Conservation (phyloP, 306 rosid species). For the Lathyrus tuberosus region DNA sequence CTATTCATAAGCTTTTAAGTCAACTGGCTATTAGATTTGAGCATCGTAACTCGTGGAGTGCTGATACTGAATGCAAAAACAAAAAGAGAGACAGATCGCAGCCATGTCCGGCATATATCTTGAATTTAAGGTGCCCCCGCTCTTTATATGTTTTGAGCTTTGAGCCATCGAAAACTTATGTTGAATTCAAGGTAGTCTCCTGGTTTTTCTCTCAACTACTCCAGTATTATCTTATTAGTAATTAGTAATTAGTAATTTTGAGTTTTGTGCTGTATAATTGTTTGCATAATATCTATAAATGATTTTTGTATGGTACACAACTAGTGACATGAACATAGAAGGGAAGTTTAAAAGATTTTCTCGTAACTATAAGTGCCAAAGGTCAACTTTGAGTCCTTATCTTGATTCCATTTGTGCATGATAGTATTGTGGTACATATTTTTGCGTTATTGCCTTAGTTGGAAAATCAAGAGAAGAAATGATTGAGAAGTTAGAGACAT, state of each 20-base stretch:
- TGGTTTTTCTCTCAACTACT: constrained; percentile 25
- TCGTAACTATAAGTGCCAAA: constrained; percentile 3
- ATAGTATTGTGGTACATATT: not conserved
- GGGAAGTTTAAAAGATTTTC: not conserved
- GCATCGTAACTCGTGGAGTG: constrained; percentile 48
- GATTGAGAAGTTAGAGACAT: constrained; percentile 14
- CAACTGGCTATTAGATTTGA: constrained; percentile 69
- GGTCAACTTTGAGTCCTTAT: constrained; percentile 1
- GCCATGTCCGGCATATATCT: constrained; percentile 64
- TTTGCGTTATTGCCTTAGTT: not conserved
- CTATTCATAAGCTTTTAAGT: constrained; percentile 84
- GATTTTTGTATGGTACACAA: constrained; percentile 18
- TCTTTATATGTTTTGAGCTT: constrained; percentile 78
- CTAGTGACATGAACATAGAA: constrained; percentile 1
- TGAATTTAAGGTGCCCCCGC: constrained; percentile 78
- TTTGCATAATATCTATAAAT: constrained; percentile 20
- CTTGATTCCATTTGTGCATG: not conserved
- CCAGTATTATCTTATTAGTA: constrained; percentile 3
- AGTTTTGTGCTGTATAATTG: constrained; percentile 19
- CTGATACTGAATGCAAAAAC: constrained; percentile 45
- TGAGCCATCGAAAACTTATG: constrained; percentile 85
- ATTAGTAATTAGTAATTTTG: constrained; percentile 32
- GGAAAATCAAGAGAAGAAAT: not conserved
- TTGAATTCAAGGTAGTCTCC: constrained; percentile 76
- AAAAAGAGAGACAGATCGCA: constrained; percentile 77